Conservation (phyloP, 768 basidiomycete genomes). For the Leucosporidium creatinivorum region DNA sequence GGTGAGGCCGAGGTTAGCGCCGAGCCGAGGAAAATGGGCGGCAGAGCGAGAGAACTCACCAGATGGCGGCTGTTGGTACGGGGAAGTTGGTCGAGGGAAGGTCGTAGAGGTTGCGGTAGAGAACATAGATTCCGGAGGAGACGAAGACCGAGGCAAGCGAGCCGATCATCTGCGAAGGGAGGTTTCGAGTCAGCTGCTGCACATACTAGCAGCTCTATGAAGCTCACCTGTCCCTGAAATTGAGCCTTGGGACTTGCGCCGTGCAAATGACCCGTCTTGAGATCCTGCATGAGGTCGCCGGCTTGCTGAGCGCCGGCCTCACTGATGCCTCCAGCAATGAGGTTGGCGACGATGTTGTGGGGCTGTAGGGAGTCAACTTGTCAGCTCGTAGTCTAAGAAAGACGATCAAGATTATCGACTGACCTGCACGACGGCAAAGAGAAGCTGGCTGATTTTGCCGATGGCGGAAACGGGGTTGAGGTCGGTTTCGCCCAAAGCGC, state of each 20-base stretch:
- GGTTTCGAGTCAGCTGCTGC: background rate
- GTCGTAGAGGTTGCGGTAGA: conserved; percentile 77
- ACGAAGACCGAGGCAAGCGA: conserved; percentile 80
- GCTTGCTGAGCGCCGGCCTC: conserved; percentile 96
- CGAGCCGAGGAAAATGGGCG: background rate
- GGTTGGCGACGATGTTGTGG: conserved; percentile 84
- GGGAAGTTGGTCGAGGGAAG: conserved; percentile 94
- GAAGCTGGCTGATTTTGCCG: conserved; percentile 87
- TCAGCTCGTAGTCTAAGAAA: too few species aligned
- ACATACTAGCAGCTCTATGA: too few species aligned
- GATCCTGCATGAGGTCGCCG: conserved; percentile 96
- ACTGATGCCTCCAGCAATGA: conserved; percentile 93
- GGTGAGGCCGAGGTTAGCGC: conserved; percentile 57
- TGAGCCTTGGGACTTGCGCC: conserved; percentile 86
- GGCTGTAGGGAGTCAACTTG: conserved; percentile 51
- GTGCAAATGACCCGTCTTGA: conserved; percentile 93
- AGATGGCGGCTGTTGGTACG: conserved; percentile 90
- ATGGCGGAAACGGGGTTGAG: conserved; percentile 71
- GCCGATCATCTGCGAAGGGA: conserved; percentile 60
- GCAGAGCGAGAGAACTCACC: conserved; percentile 46
- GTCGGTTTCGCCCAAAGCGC: conserved; percentile 92
- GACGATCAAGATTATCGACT: conserved; percentile 45
- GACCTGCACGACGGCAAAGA: conserved; percentile 71
- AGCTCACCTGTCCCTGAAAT: conserved; percentile 65
- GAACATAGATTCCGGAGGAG: conserved; percentile 73